Evolutionary conservation across 1,139 yeast species (phyloP).

Genomic region (Casaregolazyma lundiana): DNA sequence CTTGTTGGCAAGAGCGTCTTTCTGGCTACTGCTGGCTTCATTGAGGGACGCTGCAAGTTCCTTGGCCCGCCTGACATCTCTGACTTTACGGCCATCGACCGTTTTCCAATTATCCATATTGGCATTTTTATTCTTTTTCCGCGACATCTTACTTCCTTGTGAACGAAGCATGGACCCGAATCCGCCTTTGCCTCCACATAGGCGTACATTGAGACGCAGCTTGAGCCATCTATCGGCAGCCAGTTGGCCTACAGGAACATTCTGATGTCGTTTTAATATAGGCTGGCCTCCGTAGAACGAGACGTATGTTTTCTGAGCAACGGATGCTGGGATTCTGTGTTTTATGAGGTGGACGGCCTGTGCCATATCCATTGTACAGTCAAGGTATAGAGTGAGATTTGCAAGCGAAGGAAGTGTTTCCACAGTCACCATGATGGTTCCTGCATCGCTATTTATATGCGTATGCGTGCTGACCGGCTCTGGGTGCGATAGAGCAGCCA

Average conservation of each 20-base stretch:
- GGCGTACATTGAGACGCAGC: constrained; percentile 19
- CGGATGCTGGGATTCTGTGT: constrained; percentile 9
- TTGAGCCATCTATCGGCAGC: constrained; percentile 9
- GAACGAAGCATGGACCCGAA: constrained; percentile 43
- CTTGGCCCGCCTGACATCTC: constrained; percentile 34
- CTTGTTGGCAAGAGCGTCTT: constrained; percentile 30
- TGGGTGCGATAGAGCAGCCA: background rate
- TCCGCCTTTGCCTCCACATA: constrained; percentile 51
- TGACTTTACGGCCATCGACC: constrained; percentile 38
- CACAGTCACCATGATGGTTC: constrained; percentile 2
- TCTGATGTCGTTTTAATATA: background rate
- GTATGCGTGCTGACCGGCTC: background rate
- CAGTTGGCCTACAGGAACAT: background rate
- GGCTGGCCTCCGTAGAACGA: constrained; percentile 12
- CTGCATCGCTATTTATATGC: background rate
- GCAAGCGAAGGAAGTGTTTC: constrained; percentile 9
- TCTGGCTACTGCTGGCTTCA: constrained; percentile 24
- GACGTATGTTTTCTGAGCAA: constrained; percentile 3
- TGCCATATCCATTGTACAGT: background rate
- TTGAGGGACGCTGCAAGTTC: constrained; percentile 34
- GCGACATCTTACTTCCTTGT: constrained; percentile 38
- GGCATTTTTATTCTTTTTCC: constrained; percentile 22
- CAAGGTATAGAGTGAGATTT: background rate
- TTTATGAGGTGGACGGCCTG: constrained; percentile 2
- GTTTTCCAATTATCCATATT: constrained; percentile 35